phyloP scores from a whole-genome alignment of 176 grass and related monocot species.

The Eleusine indica region DNA sequence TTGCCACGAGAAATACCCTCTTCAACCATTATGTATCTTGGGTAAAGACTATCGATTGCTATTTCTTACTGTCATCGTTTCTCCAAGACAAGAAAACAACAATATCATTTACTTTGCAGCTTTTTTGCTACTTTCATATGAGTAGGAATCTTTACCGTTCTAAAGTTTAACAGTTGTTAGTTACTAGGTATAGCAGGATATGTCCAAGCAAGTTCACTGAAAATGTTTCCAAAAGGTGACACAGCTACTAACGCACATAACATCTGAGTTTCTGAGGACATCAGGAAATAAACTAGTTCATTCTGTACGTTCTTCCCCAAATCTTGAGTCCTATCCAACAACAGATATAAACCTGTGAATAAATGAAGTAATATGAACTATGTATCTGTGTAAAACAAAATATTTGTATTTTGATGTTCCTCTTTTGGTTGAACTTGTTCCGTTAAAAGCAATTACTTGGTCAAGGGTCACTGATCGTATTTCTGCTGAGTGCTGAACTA shows the following conservation, averaged over 20 bases:
- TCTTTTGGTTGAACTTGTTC: too few species aligned
- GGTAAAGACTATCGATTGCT: not conserved
- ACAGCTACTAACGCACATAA: not conserved
- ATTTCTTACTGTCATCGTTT: not conserved
- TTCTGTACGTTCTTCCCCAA: not conserved
- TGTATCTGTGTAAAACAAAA: too few species aligned
- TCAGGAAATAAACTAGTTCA: constrained; percentile 21
- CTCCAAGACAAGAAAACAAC: not conserved
- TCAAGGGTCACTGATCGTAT: too few species aligned
- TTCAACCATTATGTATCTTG: too few species aligned
- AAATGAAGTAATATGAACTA: too few species aligned
- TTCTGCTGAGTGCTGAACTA: too few species aligned
- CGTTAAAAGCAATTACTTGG: too few species aligned
- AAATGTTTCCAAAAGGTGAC: constrained; percentile 20
- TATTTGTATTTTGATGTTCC: too few species aligned
- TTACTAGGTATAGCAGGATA: not conserved
- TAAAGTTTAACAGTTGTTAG: constrained; percentile 23
- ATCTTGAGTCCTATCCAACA: constrained; percentile 17
- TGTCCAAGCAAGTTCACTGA: not conserved
- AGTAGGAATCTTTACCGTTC: constrained; percentile 24
- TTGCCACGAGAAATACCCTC: too few species aligned
- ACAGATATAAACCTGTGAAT: not conserved
- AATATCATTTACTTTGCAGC: constrained; percentile 25
- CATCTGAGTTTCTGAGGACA: not conserved
- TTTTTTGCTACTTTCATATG: constrained; percentile 6